Evolutionary conservation across 2,329 filamentous ascomycete species (phyloP).

Genomic region (Fusarium bactridioides): DNA sequence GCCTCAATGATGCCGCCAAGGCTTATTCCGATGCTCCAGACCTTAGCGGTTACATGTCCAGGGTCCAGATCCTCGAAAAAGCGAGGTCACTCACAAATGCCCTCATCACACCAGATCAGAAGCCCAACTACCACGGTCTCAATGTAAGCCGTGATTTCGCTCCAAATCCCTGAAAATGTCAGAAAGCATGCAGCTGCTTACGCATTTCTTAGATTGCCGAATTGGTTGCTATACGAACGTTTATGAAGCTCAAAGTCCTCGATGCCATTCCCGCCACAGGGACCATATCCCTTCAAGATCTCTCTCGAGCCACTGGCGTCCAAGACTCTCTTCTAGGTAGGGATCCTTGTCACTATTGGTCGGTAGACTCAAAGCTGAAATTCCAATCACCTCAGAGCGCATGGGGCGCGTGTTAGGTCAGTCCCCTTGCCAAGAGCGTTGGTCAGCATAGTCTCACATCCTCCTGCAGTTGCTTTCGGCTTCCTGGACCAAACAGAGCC

Average conservation of each 20-base stretch:
- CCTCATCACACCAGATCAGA: conserved; percentile 41
- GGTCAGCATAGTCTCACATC: neutral
- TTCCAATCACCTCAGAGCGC: conserved; percentile 27
- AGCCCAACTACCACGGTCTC: conserved; percentile 46
- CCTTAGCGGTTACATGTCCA: conserved; percentile 38
- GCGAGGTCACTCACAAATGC: conserved; percentile 40
- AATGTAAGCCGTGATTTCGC: conserved; percentile 32
- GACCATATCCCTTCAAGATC: conserved; percentile 41
- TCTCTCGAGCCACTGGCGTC: conserved; percentile 38
- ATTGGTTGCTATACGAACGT: conserved; percentile 42
- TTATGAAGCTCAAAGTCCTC: conserved; percentile 43
- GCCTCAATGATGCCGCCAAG: conserved; percentile 27
- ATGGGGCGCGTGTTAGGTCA: conserved; percentile 41
- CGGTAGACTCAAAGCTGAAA: neutral
- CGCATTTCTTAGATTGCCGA: conserved; percentile 40
- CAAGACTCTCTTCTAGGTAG: conserved; percentile 43
- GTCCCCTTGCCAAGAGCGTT: neutral
- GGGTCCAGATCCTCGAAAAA: conserved; percentile 40
- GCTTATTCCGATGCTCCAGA: conserved; percentile 38
- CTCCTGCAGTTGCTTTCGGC: conserved; percentile 38
- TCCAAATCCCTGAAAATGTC: too few species aligned
- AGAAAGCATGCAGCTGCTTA: neutral
- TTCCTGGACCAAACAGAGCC: conserved; percentile 43
- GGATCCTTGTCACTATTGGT: neutral
- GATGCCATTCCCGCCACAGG: conserved; percentile 41